Base-by-base conservation (phyloP, 2,329 filamentous ascomycete species). In the Talaromyces sp. region DNA sequence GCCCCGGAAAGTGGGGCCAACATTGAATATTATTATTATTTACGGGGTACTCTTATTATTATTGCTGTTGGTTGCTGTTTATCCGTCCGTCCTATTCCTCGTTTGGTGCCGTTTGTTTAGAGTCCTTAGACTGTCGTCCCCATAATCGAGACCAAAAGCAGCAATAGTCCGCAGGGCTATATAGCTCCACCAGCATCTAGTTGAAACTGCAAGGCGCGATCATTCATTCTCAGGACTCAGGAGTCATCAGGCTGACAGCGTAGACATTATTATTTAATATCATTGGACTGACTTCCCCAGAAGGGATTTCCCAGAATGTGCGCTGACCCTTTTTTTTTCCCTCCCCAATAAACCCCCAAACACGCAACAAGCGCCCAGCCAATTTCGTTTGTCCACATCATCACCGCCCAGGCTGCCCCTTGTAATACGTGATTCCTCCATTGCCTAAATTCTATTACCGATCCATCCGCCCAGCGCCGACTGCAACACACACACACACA, bases 311-410 rank as follows among this genome's bases (percentile, higher is more conserved):
- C 34, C 36, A 40, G 36, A 40, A 40, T 40, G 36, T 40, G 36
- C 36, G 14, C 36, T 6, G 36, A 5, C 5, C n/a, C 36, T 5
- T 7, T 16, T 14, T n/a, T n/a, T n/a, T n/a, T n/a, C n/a, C n/a
- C n/a, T n/a, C n/a, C n/a, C n/a, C n/a, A n/a, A n/a, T n/a, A n/a
- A n/a, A 4, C 5, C 3, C 14, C 34, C 5, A 5, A 6, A n/a
- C 33, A 8, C 9, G 10, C n/a, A 6, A n/a, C 16, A n/a, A 23
- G 2, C 16, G 12, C 34, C 10, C 27, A 53, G 50, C 50, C 50
- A 53, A 53, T 31, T 53, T 53, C 27, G 50, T n/a, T 23, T 31
- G 50, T 53, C 50, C 50, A 53, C 50, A 53, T 53, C 50, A 53
- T 53, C 50, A 53, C 16, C 50, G 30, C 30, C 31, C 27, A 56